phyloP scores from a whole-genome alignment of 1,284 basidiomycete species.

The Ceratobasidium sp. region DNA sequence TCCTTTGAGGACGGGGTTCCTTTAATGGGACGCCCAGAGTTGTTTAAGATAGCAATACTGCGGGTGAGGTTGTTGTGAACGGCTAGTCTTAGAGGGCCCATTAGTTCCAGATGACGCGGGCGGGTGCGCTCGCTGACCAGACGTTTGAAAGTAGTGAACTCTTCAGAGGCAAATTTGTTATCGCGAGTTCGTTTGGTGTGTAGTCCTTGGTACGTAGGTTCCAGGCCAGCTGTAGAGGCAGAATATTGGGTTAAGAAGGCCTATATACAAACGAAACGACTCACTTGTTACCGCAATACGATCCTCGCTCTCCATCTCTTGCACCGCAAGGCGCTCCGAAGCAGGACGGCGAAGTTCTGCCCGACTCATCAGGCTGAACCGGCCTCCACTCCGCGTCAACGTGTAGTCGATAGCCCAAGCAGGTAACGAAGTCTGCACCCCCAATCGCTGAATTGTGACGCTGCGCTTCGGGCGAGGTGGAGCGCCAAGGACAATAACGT shows the following conservation, averaged over 20 bases:
- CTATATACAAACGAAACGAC: background rate
- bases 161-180: background rate
- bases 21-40: background rate
- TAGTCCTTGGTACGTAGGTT: background rate
- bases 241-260: background rate
- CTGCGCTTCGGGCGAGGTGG: background rate
- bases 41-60: background rate
- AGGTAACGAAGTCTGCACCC: background rate
- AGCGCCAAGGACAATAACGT: background rate
- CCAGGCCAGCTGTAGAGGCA: background rate
- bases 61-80: background rate
- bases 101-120: background rate
- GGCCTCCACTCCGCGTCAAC: background rate
- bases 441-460: background rate
- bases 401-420: background rate
- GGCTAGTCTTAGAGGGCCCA: background rate
- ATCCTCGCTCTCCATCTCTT: background rate
- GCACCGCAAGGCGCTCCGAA: background rate
- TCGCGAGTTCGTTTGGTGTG: background rate
- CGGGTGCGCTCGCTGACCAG: background rate
- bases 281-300: background rate
- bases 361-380: background rate
- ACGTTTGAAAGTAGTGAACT: background rate
- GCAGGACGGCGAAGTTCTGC: background rate
- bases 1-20: background rate